Percentiles rank a stretch among this genome's conserved stretches.
Conservation (phyloP, 2,329 filamentous ascomycete genomes). For the Sporothrix brunneoviolacea region DNA sequence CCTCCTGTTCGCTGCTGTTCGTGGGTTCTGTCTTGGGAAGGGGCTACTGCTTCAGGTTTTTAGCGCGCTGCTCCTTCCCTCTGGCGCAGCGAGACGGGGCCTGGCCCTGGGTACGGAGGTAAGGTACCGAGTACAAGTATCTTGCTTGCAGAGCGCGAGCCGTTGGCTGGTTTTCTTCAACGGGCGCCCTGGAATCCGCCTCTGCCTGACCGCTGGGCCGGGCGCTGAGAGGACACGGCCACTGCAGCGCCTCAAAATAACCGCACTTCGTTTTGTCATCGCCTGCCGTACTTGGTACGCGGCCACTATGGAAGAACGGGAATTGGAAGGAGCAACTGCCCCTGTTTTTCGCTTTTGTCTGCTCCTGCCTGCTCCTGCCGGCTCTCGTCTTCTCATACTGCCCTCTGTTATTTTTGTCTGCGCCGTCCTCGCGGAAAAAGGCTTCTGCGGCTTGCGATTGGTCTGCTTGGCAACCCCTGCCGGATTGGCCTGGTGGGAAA, state of each 20-base stretch:
- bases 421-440: too few species aligned
- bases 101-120: neutral
- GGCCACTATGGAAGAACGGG: conserved; percentile 16
- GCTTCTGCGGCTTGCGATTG: neutral
- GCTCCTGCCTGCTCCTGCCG: neutral
- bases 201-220: too few species aligned
- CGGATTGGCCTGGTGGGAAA: neutral
- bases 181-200: neutral
- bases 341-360: neutral
- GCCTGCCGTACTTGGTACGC: neutral
- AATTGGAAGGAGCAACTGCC: conserved; percentile 7
- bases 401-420: too few species aligned
- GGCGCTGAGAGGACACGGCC: neutral
- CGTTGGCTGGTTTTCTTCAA: neutral
- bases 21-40: neutral
- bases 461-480: neutral
- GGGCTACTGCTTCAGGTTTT: conserved; percentile 9
- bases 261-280: too few species aligned
- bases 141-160: too few species aligned
- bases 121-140: too few species aligned
- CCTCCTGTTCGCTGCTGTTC: neutral
- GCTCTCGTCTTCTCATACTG: neutral
- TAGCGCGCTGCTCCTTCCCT: conserved; percentile 8
- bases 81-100: neutral
- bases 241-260: neutral